phyloP scores from a whole-genome alignment of 192 early-diverging fungal genomes.

The Gaertneriomyces sp. region DNA sequence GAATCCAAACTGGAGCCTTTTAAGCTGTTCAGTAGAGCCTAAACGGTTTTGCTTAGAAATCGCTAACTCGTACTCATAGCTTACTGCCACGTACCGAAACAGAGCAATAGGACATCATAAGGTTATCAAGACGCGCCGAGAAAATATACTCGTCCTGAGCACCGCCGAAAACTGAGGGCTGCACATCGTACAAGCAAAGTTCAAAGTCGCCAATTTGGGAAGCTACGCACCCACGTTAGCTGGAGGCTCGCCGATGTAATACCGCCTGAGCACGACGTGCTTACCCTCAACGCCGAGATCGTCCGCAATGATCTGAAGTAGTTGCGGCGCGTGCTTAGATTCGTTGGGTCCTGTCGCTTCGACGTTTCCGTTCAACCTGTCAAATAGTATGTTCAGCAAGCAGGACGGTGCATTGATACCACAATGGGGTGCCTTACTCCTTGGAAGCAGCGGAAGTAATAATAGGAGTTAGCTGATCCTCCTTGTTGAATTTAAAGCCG shows the following conservation, averaged over 20 bases:
- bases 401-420: constrained; percentile 1
- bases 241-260: background rate
- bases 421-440: constrained; percentile 11
- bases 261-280: background rate
- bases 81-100: constrained; percentile 46
- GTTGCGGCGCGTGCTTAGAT: constrained; percentile 74
- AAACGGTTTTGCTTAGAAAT: background rate
- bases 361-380: constrained; percentile 28
- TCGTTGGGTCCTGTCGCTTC: constrained; percentile 26
- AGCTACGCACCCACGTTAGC: constrained; percentile 32
- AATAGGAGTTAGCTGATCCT: constrained; percentile 87
- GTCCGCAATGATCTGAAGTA: constrained; percentile 73
- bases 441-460: constrained; percentile 49
- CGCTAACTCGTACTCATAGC: background rate
- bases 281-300: constrained; percentile 64
- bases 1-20: constrained; percentile 42
- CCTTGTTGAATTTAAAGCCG: constrained; percentile 92
- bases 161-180: constrained; percentile 86
- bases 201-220: constrained; percentile 92
- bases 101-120: constrained; percentile 93
- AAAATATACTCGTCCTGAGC: constrained; percentile 90
- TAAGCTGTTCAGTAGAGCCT: constrained; percentile 59
- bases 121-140: constrained; percentile 91
- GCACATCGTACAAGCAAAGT: constrained; percentile 94
- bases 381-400: constrained; percentile 3